Base-by-base conservation (phyloP, 2,329 filamentous ascomycete species). In the Cadophora sp. region DNA sequence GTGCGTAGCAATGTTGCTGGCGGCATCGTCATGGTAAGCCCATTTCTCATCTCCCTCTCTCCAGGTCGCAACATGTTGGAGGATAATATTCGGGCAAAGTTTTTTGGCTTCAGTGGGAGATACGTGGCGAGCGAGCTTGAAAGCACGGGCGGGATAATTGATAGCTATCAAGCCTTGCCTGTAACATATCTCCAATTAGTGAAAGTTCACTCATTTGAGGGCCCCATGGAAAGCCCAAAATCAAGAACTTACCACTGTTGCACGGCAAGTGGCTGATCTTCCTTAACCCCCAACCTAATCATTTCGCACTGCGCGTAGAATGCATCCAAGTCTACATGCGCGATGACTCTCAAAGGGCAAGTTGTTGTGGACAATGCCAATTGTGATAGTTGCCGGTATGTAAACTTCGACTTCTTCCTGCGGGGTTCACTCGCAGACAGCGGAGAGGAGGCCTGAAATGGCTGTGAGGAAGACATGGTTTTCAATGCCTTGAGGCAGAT, bases 251-350 rank as follows among this genome's bases (percentile, higher is more conserved):
- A 90, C 92, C 92, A 98, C 84, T 98, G 95, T 77, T 97, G 94
- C 24, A 99, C 96, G 0, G 94, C 96, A 27, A 99, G 86, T 11
- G 96, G 96, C 72, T 89, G 87, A 67, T 93, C 87, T 69, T 92
- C 89, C 16, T 91, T 83, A 12, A 92, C 83, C 14, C 89, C 90
- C 55, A 98, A 85, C 8, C 96, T 89, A 11, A 97, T 89, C 86
- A 94, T 97, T 81, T 99, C 96, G 78, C 94, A 97, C 83, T 99
- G 96, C 3, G 92, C 92, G 79, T 99, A 99, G 81, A 99, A 99
- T 48, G 95, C 95, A 86, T 99, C 96, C 68, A 99, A 89, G 76
- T 99, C 96, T 71, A 98, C 89, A 79, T 97, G 94, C 7, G 93
- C 93, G 73, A 97, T 89, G 31, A 97, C 92, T 56, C 96, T 90